Evolutionary conservation across 2,329 filamentous ascomycete species (phyloP).

Genomic region (Cordyceps cateniannulata): DNA sequence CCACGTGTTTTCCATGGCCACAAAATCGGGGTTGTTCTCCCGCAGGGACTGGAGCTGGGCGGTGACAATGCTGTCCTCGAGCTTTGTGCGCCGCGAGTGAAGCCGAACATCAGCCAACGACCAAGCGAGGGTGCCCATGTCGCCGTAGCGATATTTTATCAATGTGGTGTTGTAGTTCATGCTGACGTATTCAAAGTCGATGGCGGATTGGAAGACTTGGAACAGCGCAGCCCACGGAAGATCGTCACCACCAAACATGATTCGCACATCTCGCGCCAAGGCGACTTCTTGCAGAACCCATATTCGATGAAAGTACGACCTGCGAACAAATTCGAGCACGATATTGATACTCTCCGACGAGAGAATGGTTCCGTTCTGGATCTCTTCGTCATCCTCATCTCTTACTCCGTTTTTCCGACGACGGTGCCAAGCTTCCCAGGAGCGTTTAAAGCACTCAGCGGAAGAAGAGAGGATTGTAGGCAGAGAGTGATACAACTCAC

Average conservation of each 20-base stretch:
- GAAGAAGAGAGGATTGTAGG: conserved; percentile 5
- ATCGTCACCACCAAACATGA: conserved; percentile 15
- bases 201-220: conserved; percentile 7
- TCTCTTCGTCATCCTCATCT: conserved; percentile 7
- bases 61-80: conserved; percentile 5
- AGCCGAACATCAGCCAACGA: background rate
- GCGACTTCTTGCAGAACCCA: conserved; percentile 18
- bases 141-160: conserved; percentile 9
- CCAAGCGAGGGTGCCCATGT: conserved; percentile 12
- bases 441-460: conserved; percentile 5
- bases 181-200: conserved; percentile 9
- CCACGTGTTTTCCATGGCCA: background rate
- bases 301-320: conserved; percentile 16
- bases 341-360: background rate
- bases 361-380: background rate
- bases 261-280: conserved; percentile 11
- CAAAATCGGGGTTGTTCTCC: background rate
- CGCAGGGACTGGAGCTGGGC: background rate
- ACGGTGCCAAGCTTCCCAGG: conserved; percentile 10
- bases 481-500: background rate
- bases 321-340: conserved; percentile 5
- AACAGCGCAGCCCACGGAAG: background rate
- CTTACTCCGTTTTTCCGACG: background rate
- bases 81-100: conserved; percentile 5
- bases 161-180: conserved; percentile 2